phyloP scores from a whole-genome alignment of 768 basidiomycete species.

The Leccinum disarticulatum region DNA sequence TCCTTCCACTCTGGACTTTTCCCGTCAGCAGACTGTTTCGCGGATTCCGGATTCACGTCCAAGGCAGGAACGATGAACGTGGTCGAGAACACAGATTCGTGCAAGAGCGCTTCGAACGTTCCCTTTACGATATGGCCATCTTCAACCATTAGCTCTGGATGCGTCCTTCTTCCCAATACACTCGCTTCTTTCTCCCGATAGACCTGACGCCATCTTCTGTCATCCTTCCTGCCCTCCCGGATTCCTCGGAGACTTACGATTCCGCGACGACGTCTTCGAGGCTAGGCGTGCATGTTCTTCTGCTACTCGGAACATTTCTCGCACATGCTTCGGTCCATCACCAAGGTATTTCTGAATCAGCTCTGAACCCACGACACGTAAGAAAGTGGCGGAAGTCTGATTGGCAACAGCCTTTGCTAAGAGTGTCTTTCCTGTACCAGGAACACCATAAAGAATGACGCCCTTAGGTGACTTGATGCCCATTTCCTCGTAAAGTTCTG shows the following conservation, averaged over 20 bases:
- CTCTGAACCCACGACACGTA: constrained; percentile 96
- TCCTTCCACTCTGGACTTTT: constrained; percentile 51
- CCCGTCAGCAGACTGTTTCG: constrained; percentile 20
- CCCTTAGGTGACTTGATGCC: constrained; percentile 99
- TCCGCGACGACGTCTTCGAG: constrained; percentile 44
- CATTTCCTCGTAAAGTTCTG: constrained; percentile 99
- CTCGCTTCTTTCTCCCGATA: constrained; percentile 53
- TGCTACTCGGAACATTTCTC: constrained; percentile 95
- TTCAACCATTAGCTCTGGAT: constrained; percentile 61
- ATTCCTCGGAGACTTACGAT: constrained; percentile 29
- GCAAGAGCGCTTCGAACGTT: constrained; percentile 74
- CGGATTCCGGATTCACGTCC: constrained; percentile 18
- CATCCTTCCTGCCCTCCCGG: constrained; percentile 31
- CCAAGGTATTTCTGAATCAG: constrained; percentile 99
- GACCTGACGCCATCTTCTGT: constrained; percentile 32
- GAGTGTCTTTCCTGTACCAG: constrained; percentile 97
- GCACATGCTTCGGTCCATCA: constrained; percentile 96
- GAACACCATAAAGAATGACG: constrained; percentile 97
- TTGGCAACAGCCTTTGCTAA: constrained; percentile 98
- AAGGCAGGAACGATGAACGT: constrained; percentile 43
- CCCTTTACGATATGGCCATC: constrained; percentile 56
- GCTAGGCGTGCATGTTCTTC: constrained; percentile 82
- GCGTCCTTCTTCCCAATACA: constrained; percentile 74
- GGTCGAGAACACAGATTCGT: constrained; percentile 80
- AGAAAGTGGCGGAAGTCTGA: constrained; percentile 96